Percentiles rank a stretch among this genome's conserved stretches.
Conservation (phyloP, 768 basidiomycete genomes). For the Boletus rubescentipes region DNA sequence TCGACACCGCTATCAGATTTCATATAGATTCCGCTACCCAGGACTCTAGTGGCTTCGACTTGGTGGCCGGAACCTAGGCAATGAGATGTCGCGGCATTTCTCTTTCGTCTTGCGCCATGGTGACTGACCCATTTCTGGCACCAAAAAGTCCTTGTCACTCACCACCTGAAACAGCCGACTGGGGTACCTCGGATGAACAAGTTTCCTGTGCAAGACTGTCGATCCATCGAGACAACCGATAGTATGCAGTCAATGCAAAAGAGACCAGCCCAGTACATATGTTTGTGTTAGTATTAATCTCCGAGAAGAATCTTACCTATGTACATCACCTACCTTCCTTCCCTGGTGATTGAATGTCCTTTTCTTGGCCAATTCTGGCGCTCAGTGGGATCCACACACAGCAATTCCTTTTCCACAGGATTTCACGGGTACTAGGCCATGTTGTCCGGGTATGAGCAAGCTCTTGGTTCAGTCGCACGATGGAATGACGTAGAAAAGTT, state of each 20-base stretch:
- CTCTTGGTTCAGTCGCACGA: neutral
- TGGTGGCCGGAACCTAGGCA: neutral
- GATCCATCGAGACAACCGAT: neutral
- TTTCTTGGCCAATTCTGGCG: neutral
- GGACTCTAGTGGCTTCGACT: neutral
- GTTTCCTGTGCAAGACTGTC: neutral
- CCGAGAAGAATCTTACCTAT: neutral
- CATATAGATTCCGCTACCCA: neutral
- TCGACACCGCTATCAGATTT: conserved; percentile 9
- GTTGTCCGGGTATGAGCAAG: neutral
- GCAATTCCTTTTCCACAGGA: conserved; percentile 14
- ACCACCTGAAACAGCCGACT: neutral
- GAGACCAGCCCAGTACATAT: neutral
- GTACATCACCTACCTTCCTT: neutral
- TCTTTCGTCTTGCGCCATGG: neutral
- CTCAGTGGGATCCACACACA: conserved; percentile 1
- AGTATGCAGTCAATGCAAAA: neutral
- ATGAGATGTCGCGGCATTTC: neutral
- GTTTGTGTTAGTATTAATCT: conserved; percentile 6
- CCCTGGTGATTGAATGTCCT: neutral
- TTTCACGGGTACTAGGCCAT: conserved; percentile 1
- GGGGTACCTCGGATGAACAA: neutral
- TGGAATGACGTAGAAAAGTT: conserved; percentile 10
- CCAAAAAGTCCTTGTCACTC: neutral
- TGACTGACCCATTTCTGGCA: neutral